phyloP scores from a whole-genome alignment of 2,329 filamentous ascomycete genomes.

The Rutstroemia sp. region DNA sequence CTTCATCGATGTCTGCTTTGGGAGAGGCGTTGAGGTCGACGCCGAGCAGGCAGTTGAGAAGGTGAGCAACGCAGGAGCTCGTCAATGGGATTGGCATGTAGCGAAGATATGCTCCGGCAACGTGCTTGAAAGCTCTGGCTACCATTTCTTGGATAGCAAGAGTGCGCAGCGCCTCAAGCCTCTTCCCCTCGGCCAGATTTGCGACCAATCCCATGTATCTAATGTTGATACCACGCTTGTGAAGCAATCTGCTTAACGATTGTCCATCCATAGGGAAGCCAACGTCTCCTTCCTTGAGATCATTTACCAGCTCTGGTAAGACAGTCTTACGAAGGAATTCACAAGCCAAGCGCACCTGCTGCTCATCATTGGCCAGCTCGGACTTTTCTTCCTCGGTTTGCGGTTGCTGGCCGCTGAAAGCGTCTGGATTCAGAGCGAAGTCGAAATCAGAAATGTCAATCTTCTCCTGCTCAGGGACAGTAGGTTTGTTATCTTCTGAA shows the following conservation, averaged over 20 bases:
- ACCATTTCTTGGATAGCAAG: slow-evolving; percentile 89
- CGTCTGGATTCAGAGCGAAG: slow-evolving; percentile 88
- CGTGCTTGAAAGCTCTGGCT: slow-evolving; percentile 90
- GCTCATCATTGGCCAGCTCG: slow-evolving; percentile 75
- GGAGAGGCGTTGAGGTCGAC: slow-evolving; percentile 69
- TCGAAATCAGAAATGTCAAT: slow-evolving; percentile 84
- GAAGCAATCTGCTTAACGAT: slow-evolving; percentile 78
- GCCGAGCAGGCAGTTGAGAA: slow-evolving; percentile 90
- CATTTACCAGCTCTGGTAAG: slow-evolving; percentile 78
- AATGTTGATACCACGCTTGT: slow-evolving; percentile 96
- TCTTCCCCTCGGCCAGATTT: slow-evolving; percentile 58
- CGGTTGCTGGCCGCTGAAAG: slow-evolving; percentile 85
- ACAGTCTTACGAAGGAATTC: slow-evolving; percentile 67
- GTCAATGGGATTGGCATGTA: slow-evolving; percentile 73
- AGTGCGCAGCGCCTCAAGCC: slow-evolving; percentile 68
- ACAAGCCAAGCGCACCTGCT: slow-evolving; percentile 79
- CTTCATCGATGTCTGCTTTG: slow-evolving; percentile 66
- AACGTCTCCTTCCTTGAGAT: slow-evolving; percentile 85
- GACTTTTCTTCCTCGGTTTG: slow-evolving; percentile 87
- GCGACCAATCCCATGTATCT: slow-evolving; percentile 88
- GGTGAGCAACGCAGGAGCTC: slow-evolving; percentile 72
- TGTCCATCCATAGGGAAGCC: slow-evolving; percentile 99
- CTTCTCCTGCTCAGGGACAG: slow-evolving; percentile 42
- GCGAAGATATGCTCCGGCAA: slow-evolving; percentile 71
- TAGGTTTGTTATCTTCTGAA: slow-evolving; percentile 24